A percentile compares a stretch with the other conserved stretches of the same genome.
These are phyloP conservation scores for Canavalia ensiformis DNA, from an alignment of 306 rosid genomes.

Conservation along the genomic window DNA sequence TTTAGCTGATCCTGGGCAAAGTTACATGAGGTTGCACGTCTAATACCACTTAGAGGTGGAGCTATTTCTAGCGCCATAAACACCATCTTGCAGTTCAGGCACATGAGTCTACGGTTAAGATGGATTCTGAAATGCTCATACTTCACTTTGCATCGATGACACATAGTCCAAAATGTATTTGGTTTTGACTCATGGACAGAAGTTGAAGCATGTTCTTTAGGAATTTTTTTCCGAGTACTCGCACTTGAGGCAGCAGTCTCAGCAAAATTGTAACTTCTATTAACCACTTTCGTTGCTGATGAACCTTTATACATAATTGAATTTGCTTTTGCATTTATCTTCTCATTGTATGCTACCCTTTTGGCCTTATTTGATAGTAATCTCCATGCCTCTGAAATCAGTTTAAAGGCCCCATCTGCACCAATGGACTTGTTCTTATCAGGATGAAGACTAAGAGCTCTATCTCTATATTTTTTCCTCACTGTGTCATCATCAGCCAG, in stretches of 20 bases:
- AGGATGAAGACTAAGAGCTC: conserved; percentile 94
- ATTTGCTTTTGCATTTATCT: conserved; percentile 59
- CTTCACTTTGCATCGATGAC: conserved; percentile 90
- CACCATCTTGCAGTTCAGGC: conserved; percentile 90
- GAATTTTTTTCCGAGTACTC: conserved; percentile 61
- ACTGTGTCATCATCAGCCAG: conserved; percentile 78
- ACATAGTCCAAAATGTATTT: conserved; percentile 93
- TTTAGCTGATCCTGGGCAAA: conserved; percentile 59
- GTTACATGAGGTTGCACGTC: conserved; percentile 64
- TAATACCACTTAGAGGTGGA: conserved; percentile 71
- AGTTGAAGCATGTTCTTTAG: conserved; percentile 64
- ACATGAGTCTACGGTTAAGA: conserved; percentile 85
- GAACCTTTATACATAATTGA: conserved; percentile 55
- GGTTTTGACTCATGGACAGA: conserved; percentile 64
- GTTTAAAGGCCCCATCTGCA: conserved; percentile 91
- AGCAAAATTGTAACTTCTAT: conserved; percentile 66
- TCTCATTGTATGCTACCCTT: conserved; percentile 69
- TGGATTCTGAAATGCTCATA: conserved; percentile 90
- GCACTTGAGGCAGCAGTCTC: conserved; percentile 61
- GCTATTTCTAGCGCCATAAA: conserved; percentile 87
- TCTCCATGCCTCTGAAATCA: conserved; percentile 92
- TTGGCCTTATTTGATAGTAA: conserved; percentile 78
- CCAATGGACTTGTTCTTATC: conserved; percentile 92
- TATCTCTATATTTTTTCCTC: conserved; percentile 78
- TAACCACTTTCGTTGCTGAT: conserved; percentile 59